These are phyloP conservation scores for Ilyonectria sp. DNA, from an alignment of 2,329 filamentous ascomycete species.

Conservation along the genomic window DNA sequence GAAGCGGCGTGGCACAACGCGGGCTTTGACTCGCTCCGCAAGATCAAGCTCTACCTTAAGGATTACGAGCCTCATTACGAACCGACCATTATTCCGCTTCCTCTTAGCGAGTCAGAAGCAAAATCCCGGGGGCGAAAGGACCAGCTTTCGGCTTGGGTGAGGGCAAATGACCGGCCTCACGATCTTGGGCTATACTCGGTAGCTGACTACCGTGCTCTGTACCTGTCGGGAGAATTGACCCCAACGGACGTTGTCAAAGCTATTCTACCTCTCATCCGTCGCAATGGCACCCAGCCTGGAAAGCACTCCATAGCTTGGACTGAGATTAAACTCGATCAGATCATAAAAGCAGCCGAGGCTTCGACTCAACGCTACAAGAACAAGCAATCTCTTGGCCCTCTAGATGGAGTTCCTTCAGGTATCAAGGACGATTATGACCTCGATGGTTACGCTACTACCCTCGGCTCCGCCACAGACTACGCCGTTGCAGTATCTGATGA, in stretches of 20 bases:
- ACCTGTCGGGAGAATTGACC: constrained; percentile 61
- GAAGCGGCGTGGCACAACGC: too few relatives aligned
- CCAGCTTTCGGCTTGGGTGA: too few relatives aligned
- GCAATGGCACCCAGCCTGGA: constrained; percentile 54
- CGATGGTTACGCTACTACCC: constrained; percentile 77
- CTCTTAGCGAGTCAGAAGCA: too few relatives aligned
- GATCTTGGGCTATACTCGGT: constrained; percentile 51
- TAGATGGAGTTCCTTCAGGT: constrained; percentile 82
- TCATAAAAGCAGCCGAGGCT: constrained; percentile 60
- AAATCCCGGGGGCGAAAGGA: too few relatives aligned
- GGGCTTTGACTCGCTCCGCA: too few relatives aligned
- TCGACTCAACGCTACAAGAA: constrained; percentile 65
- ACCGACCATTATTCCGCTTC: too few relatives aligned
- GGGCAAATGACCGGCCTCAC: constrained; percentile 11
- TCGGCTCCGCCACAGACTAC: constrained; percentile 75
- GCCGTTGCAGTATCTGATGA: constrained; percentile 59
- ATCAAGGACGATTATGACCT: constrained; percentile 85
- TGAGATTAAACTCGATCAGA: constrained; percentile 57
- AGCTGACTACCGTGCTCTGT: constrained; percentile 62
- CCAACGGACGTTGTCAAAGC: constrained; percentile 61
- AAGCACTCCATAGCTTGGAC: constrained; percentile 62
- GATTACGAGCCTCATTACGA: too few relatives aligned
- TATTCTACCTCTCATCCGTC: constrained; percentile 61
- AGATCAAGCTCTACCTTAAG: too few relatives aligned
- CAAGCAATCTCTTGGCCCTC: constrained; percentile 70